These are phyloP conservation scores for Plasmodium vivax DNA, from an alignment of 169 alveolate species.

Conservation along the genomic window DNA sequence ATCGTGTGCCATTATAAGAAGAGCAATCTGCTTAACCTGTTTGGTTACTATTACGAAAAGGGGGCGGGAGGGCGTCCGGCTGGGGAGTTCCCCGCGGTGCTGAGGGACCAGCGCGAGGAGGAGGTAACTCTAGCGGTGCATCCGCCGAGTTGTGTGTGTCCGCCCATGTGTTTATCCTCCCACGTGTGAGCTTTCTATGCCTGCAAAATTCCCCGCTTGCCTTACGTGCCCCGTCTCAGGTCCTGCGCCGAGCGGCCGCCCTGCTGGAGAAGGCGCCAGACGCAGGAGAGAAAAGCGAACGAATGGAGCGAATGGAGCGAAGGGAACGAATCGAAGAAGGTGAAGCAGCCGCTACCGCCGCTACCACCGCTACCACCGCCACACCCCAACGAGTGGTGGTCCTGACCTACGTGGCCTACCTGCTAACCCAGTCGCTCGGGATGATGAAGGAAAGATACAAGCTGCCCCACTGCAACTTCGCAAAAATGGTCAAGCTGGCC, in stretches of 20 bases:
- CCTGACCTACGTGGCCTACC: slow-evolving; percentile 9
- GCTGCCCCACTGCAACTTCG: not conserved
- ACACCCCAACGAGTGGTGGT: not conserved
- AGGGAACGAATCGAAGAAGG: not conserved
- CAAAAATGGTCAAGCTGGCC: slow-evolving; percentile 23
- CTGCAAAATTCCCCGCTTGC: not conserved
- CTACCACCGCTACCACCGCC: no score
- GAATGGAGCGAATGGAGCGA: not conserved
- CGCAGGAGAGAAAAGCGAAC: not conserved
- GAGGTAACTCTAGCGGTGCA: slow-evolving; percentile 1
- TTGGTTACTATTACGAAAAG: slow-evolving; percentile 29
- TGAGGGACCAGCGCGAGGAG: not conserved
- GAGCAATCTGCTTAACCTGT: slow-evolving; percentile 9
- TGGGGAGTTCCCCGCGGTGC: not conserved
- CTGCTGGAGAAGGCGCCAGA: not conserved
- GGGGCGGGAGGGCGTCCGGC: not conserved
- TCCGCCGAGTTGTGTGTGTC: not conserved
- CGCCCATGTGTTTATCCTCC: no score
- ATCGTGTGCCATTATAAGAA: slow-evolving; percentile 24
- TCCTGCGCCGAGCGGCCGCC: not conserved
- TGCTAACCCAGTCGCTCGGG: not conserved
- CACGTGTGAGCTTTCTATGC: no score
- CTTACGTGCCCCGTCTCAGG: not conserved
- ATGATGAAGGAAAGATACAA: not conserved
- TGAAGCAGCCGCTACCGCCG: not conserved